Evolutionary conservation across 805 yeast genomes (phyloP), one percentile per base, ranked within the genome.

Genomic region (Candida multigemmis): DNA sequence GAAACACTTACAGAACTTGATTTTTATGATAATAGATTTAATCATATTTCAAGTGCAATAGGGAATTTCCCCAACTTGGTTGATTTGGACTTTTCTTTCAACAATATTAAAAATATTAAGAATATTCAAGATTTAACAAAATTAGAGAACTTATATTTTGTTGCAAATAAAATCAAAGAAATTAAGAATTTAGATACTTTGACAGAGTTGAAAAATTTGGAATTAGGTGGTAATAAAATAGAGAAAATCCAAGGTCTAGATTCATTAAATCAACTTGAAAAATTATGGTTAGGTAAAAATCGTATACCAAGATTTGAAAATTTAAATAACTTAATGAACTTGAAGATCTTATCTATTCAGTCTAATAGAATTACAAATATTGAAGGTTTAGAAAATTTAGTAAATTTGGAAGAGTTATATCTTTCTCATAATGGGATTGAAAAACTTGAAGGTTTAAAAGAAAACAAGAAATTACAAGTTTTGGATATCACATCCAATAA

Each of bases 241-340:
- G 65, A 71, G 23, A 50, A 42, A 21, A 74, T 81, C 23, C 79
- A 74, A 36, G 71, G 73, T 21, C 47, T 87, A 39, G 64, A 66
- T 12, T 51, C 56, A 0, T 58, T 89, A 32, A 56, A 53, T 0
- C 69, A 65, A 26, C 55, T 91, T 23, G 71, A 73, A 37, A 81
- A 87, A 46, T 59, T 91, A 24, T 91, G 97, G 98, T 61, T 91
- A 22, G 98, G 97, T 24, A 85, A 86, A 46, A 91, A 91, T 53
- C 68, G 69, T 35, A 82, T 91, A 29, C 41, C 68, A 2, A 68
- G 57, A 43, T 53, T 91, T 21, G 68, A 81, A 38, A 79, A 81
- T 45, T 56, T 91, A 30, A 51, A 58, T 18, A 58, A 60, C 6
- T 62, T 91, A 32, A 46, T 50, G 26, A 79, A 79, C 32, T 65